Evolutionary conservation across 106 monocot genomes (phyloP), one percentile per base, ranked within the genome.

Genomic region (Dioscorea zingiberensis): DNA sequence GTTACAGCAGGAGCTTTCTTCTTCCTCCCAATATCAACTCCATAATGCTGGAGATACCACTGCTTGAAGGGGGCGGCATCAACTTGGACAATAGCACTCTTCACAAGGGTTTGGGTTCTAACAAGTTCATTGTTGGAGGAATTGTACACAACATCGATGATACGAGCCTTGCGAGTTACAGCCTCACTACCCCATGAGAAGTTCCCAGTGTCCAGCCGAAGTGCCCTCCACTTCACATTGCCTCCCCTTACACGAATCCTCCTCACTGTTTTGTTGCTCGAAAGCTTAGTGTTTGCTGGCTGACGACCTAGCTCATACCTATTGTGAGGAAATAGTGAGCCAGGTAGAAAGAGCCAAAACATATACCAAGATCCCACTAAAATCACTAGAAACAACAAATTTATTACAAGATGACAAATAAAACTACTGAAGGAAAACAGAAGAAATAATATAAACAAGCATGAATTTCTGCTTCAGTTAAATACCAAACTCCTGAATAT

Each of bases 31-130:
- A 93, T 76, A 8, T 93, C 88, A 13, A 88, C 88, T 3, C 93
- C 93, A 60, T 93, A 93, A 54, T 93, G 83, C 77, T 88, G 85
- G 62, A 83, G 83, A 55, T 93, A 93, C 93, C 93, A 93, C 66
- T 88, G 88, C 85, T 83, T 93, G 71, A 93, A 93, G 7, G 93
- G 93, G 23, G 93, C 79, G 25, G 93, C 93, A 71, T 93, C 93
- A 48, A 93, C 85, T 76, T 93, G 93, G 0, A 89, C 76, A 29
- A 93, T 89, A 22, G 93, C 93, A 47, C 83, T 89, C 85, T 84
- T 93, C 46, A 93, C 88, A 45, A 93, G 93, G 15, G 93, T 86
- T 65, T 93, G 88, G 1, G 85, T 93, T 64, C 93, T 74, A 19
- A 89, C 93, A 38, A 93, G 83, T 74, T 93, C 89, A 55, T 93